Conservation (phyloP, 257 asterid genomes). For the Przewalskia tangutica region DNA sequence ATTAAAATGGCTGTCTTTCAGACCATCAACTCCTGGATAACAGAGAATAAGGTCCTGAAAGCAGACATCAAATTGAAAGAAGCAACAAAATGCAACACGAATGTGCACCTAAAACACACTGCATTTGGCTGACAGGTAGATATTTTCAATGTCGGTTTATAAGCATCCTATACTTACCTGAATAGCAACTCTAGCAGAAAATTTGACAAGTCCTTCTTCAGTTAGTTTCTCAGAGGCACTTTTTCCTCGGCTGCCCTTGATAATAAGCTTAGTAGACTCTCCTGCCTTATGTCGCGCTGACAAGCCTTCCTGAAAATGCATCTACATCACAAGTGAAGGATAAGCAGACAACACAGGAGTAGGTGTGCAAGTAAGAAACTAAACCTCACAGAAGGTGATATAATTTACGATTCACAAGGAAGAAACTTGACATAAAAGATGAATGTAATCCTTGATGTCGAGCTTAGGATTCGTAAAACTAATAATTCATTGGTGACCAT, state of each 20-base stretch:
- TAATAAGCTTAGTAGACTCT: conserved; percentile 66
- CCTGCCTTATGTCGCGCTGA: conserved; percentile 67
- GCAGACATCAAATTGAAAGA: not conserved
- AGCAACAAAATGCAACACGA: not conserved
- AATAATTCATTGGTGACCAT: not conserved
- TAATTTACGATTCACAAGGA: not conserved
- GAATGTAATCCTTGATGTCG: not conserved
- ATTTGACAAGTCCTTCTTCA: conserved; percentile 91
- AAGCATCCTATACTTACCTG: conserved; percentile 35
- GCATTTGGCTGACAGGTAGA: not conserved
- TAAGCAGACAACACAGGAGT: conserved; percentile 11
- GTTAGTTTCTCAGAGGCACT: conserved; percentile 83
- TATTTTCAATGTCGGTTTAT: not conserved
- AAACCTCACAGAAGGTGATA: not conserved
- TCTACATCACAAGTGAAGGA: conserved; percentile 29
- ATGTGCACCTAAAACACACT: not conserved
- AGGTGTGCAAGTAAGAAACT: not conserved
- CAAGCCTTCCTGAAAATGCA: conserved; percentile 90
- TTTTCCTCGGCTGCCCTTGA: conserved; percentile 73
- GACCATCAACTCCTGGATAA: not conserved
- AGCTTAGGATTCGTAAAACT: not conserved
- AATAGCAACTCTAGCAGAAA: conserved; percentile 78
- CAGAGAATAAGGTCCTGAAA: not conserved
- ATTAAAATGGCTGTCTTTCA: not conserved
- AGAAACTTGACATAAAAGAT: not conserved